Conservation (phyloP, 768 basidiomycete species). For the Pulveroboletus sp. region DNA sequence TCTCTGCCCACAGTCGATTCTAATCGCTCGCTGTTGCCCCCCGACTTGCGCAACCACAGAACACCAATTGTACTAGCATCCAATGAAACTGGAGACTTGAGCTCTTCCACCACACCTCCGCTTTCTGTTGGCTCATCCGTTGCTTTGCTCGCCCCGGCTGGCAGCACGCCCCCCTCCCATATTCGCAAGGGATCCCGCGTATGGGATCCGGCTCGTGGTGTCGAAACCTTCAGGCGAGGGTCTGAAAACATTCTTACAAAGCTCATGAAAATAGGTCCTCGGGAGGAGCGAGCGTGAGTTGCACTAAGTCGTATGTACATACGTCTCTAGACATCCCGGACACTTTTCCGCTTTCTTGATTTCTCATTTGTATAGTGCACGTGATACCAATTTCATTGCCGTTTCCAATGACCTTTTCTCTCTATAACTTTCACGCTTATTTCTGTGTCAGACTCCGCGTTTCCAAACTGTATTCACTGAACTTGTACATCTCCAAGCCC, state of each 20-base stretch:
- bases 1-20: constrained; percentile 13
- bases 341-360: constrained; percentile 1
- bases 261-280: constrained; percentile 76
- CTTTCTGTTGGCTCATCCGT: constrained; percentile 50
- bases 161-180: constrained; percentile 32
- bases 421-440: neutral
- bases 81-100: constrained; percentile 4
- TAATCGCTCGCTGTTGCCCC: constrained; percentile 12
- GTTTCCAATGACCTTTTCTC: neutral
- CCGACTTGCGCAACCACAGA: constrained; percentile 8
- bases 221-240: constrained; percentile 81
- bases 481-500: too few species aligned
- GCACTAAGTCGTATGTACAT: neutral
- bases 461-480: neutral
- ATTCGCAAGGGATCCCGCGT: constrained; percentile 52
- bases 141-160: constrained; percentile 49
- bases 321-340: neutral
- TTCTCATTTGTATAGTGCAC: neutral
- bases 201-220: constrained; percentile 82
- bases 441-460: neutral
- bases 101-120: constrained; percentile 8
- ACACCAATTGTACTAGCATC: constrained; percentile 5
- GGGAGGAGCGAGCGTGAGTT: constrained; percentile 45
- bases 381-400: constrained; percentile 1
- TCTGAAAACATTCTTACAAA: constrained; percentile 84